phyloP scores from a whole-genome alignment of 2,329 filamentous ascomycete genomes.

The Trichoderma aggressivum region DNA sequence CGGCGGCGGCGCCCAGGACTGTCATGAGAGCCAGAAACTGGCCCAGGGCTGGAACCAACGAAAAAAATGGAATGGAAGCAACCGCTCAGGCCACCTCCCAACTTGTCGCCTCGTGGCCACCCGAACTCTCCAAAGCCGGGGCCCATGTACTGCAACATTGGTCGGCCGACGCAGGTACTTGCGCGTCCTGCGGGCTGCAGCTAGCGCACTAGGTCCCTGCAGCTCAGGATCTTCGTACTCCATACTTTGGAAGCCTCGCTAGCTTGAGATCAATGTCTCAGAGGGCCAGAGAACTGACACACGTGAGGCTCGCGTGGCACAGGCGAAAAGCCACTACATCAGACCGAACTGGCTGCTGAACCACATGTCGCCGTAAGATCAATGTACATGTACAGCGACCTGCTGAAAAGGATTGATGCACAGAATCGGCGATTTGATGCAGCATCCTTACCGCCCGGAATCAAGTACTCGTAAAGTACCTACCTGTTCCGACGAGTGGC shows the following conservation, averaged over 20 bases:
- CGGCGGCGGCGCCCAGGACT: not conserved
- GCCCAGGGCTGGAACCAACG: no score
- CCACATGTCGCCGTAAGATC: not conserved
- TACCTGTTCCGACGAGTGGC: not conserved
- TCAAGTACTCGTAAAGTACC: not conserved
- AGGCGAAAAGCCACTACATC: not conserved
- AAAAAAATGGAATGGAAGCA: no score
- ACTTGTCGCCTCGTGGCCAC: constrained; percentile 12
- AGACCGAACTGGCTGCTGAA: not conserved
- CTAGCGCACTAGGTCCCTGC: constrained; percentile 2
- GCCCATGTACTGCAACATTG: not conserved
- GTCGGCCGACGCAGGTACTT: constrained; percentile 5
- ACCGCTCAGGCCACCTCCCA: constrained; percentile 3
- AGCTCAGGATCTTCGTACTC: constrained; percentile 8
- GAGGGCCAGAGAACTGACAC: not conserved
- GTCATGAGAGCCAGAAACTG: no score
- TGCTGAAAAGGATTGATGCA: not conserved
- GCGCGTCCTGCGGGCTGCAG: not conserved
- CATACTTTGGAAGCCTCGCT: constrained; percentile 6
- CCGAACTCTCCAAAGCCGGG: not conserved
- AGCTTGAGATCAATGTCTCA: constrained; percentile 1
- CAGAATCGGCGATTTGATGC: not conserved
- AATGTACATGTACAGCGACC: not conserved
- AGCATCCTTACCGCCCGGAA: not conserved
- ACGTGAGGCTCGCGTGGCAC: not conserved